Percentiles rank a stretch among this genome's conserved stretches.
These are phyloP conservation scores for Lachnum nothofagi DNA, from an alignment of 2,329 filamentous ascomycete genomes.

Conservation along the genomic window DNA sequence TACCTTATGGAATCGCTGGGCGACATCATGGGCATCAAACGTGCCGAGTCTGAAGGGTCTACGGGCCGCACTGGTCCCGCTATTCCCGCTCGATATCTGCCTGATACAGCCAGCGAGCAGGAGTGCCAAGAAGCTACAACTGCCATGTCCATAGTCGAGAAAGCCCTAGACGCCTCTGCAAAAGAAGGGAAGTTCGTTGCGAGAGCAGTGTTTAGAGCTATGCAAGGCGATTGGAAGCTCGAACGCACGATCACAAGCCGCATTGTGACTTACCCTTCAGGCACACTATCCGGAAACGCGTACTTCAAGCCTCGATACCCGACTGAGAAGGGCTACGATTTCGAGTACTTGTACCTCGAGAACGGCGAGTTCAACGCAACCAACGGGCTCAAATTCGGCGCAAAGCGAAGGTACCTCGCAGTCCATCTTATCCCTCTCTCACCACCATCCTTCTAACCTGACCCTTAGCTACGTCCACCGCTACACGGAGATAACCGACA, in stretches of 20 bases:
- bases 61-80: conserved; percentile 38
- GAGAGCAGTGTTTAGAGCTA: conserved; percentile 62
- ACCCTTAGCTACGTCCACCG: conserved; percentile 64
- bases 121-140: conserved; percentile 40
- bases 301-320: conserved; percentile 58
- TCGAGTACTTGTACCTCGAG: conserved; percentile 63
- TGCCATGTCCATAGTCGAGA: conserved; percentile 34
- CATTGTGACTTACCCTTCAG: conserved; percentile 55
- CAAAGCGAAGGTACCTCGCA: conserved; percentile 23
- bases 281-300: conserved; percentile 60
- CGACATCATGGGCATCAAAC: conserved; percentile 48
- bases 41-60: conserved; percentile 34
- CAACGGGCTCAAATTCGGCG: conserved; percentile 28
- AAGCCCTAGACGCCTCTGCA: conserved; percentile 18
- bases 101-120: conserved; percentile 37
- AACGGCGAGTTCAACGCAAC: conserved; percentile 59
- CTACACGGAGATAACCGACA: conserved; percentile 56
- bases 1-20: conserved; percentile 70
- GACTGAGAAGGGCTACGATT: conserved; percentile 41
- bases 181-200: conserved; percentile 49
- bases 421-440: not conserved
- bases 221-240: conserved; percentile 66
- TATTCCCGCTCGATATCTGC: conserved; percentile 44
- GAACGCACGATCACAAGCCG: conserved; percentile 51
- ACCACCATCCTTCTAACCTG: not conserved